Conservation (phyloP, 768 basidiomycete genomes). For the Suillus placidus region DNA sequence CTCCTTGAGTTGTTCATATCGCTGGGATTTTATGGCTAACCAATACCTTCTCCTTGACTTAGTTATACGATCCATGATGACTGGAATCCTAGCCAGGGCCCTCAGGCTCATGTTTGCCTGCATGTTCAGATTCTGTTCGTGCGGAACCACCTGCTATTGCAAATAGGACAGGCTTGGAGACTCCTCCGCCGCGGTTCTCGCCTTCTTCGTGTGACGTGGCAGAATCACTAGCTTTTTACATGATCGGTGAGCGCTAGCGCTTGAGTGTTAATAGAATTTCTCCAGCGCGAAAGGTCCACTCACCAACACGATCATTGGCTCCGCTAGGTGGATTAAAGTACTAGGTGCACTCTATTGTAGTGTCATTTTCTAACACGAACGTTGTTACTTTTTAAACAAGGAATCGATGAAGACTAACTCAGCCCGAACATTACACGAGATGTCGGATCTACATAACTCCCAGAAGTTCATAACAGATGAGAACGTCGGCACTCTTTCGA, state of each 20-base stretch:
- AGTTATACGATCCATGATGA: neutral
- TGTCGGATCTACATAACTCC: neutral
- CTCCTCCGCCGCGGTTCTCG: neutral
- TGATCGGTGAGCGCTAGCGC: neutral
- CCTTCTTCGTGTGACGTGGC: neutral
- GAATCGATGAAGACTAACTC: neutral
- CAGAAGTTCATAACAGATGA: neutral
- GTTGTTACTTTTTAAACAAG: neutral
- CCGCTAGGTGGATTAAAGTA: neutral
- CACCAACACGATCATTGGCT: neutral
- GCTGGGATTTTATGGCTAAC: neutral
- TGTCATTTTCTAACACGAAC: neutral
- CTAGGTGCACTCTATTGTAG: neutral
- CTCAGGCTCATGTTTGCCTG: neutral
- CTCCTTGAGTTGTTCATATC: slow-evolving; percentile 2
- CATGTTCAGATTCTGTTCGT: neutral
- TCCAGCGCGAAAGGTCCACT: neutral
- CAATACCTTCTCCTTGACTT: neutral
- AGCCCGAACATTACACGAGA: neutral
- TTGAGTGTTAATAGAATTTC: neutral
- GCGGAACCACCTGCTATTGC: neutral
- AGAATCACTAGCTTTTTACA: neutral
- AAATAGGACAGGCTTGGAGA: neutral
- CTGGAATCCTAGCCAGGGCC: neutral
- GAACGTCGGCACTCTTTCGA: neutral